Evolutionary conservation across 2,329 filamentous ascomycete genomes (phyloP), one percentile per base, ranked within the genome.

Genomic region (Pyrenophora seminiperda): DNA sequence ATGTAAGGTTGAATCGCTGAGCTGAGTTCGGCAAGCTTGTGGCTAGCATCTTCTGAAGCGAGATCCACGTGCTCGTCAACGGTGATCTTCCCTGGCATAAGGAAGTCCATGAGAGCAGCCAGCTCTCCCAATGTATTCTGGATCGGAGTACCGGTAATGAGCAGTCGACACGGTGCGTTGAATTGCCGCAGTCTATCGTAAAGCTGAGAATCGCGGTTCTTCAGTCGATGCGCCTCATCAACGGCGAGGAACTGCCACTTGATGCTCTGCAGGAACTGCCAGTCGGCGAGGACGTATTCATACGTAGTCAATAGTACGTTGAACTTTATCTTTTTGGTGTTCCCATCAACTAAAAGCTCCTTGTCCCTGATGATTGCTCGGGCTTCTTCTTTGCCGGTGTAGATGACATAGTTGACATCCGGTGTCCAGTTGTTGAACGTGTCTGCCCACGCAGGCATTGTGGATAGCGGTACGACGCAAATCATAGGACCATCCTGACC

Each of bases 221-320:
- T 99, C 59, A 99, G 77, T 44, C 95, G 89, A 76, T 99, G 94
- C 22, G 94, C 94, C 76, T 99, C 94, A 63, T 99, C 94, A 36
- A 99, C 91, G 30, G 90, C 91, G 70, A 99, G 86, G 49, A 94
- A 94, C 71, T 99, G 94, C 93, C 94, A 99, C 72, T 96, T 97
- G 74, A 99, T 90, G 56, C 89, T 87, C 51, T 88, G 88, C 30
- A 99, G 76, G 67, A 96, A 95, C 30, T 87, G 79, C 56, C 89
- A 86, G 70, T 99, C 94, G 49, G 86, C 84, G 39, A 97, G 81
- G 49, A 97, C 94, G 71, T 96, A 97, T 74, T 99, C 94, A 70
- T 99, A 99, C 0, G 94, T 97, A 1, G 94, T 99, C 52, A 99
- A 84, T 27, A 99, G 81, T n/a, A 96, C 91, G 65, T 99, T 94